Evolutionary conservation across 2,329 filamentous ascomycete species (phyloP), one percentile per base, ranked within the genome.

Genomic region (Mariannaea sp.): DNA sequence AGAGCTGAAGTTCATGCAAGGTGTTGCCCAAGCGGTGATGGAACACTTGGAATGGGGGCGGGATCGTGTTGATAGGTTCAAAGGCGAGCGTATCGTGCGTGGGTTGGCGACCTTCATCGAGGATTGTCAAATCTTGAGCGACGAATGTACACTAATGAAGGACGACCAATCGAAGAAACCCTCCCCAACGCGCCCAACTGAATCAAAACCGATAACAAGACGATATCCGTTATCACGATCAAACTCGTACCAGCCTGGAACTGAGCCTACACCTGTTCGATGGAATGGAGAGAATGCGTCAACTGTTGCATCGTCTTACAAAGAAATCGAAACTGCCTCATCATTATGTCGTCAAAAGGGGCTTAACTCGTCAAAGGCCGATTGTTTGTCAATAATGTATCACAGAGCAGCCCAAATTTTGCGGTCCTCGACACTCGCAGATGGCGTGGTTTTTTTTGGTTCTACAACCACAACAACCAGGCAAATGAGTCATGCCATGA

Each of bases 31-130:
- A 14, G 79, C 82, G 4, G 75, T 84, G 4, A 83, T 85, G 72
- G 78, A 84, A 30, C 84, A 87, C 52, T 67, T 89, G 7, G 83
- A 85, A 69, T 80, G 75, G 73, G 80, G 73, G 38, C 75, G 77
- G 57, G 76, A 73, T 56, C 78, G 71, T 47, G 80, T 75, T 49
- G 81, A 78, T 59, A 80, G 78, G 59, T 78, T 73, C 61, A 77
- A 75, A 59, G 80, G 74, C 33, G 82, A 77, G 56, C 78, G 75
- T 61, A 85, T 80, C 71, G 79, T 78, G 33, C 75, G 78, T 13
- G 80, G 81, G 0, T 68, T 85, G 9, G 80, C 77, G 3, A 72
- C 74, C 14, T 84, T 83, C 48, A 78, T 82, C 6, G 80, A 82
- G 52, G 78, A 77, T 5, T 78, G 74, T 50, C 76, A 74, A 1